phyloP scores from a whole-genome alignment of 2,329 filamentous ascomycete genomes.

The Colletotrichum horii region DNA sequence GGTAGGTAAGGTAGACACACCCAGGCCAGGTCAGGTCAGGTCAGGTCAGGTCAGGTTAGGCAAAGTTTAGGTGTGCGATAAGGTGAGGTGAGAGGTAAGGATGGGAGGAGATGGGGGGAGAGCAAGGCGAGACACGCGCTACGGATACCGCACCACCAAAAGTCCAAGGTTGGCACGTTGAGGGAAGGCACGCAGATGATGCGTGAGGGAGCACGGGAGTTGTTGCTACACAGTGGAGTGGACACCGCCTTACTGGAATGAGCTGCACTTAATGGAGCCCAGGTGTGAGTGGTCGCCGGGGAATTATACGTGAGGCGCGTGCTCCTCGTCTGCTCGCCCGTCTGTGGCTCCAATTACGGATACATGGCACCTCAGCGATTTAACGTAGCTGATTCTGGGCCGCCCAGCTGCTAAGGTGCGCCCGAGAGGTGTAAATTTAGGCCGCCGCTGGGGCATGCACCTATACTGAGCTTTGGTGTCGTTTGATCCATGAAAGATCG shows the following conservation, averaged over 20 bases:
- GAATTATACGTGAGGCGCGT: not conserved
- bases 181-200: slow-evolving; percentile 1
- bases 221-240: not conserved
- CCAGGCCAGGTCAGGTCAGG: not conserved
- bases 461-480: not conserved
- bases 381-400: not conserved
- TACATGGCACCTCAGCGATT: not conserved
- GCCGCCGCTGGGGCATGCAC: not conserved
- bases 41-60: not conserved
- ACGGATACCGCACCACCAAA: not conserved
- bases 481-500: no score
- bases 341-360: not conserved
- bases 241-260: not conserved
- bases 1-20: not conserved
- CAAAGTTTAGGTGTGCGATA: not conserved
- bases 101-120: not conserved
- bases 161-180: not conserved
- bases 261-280: not conserved
- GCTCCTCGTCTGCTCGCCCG: not conserved
- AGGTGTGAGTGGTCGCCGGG: not conserved
- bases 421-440: not conserved
- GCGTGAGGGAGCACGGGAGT: slow-evolving; percentile 1
- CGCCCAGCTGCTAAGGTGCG: not conserved
- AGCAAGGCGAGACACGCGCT: not conserved
- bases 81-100: not conserved